These are phyloP conservation scores for Suhomyces sp. DNA, from an alignment of 805 yeast species.

Conservation along the genomic window DNA sequence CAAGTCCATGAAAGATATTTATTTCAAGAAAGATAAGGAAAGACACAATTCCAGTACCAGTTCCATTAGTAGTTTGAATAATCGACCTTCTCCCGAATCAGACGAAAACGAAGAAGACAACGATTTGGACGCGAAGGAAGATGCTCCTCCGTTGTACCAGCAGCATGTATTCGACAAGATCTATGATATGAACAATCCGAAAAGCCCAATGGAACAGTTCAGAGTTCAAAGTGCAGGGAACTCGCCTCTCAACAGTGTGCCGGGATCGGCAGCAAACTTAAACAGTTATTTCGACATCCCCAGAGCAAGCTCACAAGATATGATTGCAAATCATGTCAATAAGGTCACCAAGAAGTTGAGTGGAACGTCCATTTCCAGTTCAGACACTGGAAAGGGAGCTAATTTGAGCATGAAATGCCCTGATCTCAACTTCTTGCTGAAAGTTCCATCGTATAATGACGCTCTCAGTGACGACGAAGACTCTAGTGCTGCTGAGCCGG, in stretches of 20 bases:
- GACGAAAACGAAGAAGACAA: slow-evolving; percentile 16
- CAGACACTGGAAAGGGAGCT: background rate
- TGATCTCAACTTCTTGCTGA: slow-evolving; percentile 23
- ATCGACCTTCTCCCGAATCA: background rate
- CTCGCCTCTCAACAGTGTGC: slow-evolving; percentile 10
- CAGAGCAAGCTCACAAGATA: background rate
- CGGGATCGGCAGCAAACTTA: slow-evolving; percentile 16
- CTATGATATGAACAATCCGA: slow-evolving; percentile 34
- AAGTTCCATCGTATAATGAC: slow-evolving; percentile 39
- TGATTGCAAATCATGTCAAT: background rate
- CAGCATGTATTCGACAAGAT: slow-evolving; percentile 36
- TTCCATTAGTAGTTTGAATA: background rate
- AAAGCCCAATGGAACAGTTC: slow-evolving; percentile 38
- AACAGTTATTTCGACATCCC: slow-evolving; percentile 35
- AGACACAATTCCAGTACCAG: background rate
- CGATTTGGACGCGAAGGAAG: slow-evolving; percentile 24
- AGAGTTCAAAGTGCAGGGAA: slow-evolving; percentile 14
- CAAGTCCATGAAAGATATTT: slow-evolving; percentile 22
- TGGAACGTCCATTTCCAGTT: background rate
- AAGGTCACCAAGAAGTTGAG: background rate
- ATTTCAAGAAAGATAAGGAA: slow-evolving; percentile 27
- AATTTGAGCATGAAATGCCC: slow-evolving; percentile 3
- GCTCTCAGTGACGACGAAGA: slow-evolving; percentile 40
- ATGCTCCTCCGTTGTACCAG: slow-evolving; percentile 46
- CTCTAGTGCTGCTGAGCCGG: slow-evolving; percentile 13